Base-by-base conservation (phyloP, 805 yeast species). In the Candida silvicultrix region DNA sequence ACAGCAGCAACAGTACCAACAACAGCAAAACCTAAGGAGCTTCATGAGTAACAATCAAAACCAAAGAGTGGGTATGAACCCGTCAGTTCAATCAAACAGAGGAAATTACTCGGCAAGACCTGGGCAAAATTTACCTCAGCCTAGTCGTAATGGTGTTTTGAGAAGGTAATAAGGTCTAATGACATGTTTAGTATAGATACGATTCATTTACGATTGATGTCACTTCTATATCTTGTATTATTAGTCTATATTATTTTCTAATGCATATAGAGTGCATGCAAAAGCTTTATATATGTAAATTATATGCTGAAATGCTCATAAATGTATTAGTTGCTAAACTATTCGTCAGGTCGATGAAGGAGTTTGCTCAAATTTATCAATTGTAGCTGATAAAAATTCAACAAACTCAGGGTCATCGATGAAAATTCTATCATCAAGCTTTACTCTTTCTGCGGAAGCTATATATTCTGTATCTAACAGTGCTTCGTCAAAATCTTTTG, bases 111-210 rank as follows among this genome's bases (percentile, higher is more conserved):
- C 39, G 4, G 46, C 45, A 15, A 31, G 35, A 31, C 9, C 35
- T 11, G 18, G 35, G 5, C 35, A 11, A 2, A 28, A 41, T n/a
- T 36, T 48, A 12, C 59, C 60, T 25, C 49, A 45, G 20, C 62
- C 62, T 12, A 46, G 58, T 2, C 49, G 62, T 43, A 50, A 54
- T 40, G 62, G 62, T 36, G 46, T 45, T 16, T 40, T 58, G 45
- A 55, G 58, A 52, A 48, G 59, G 43, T 54, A 37, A 34, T 23
- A 5, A 32, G 8, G 20, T 32, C 19, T 4, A 32, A 18, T 34
- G 21, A 11, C 21, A 11, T 28, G 9, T 28, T 8, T 28, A 28
- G 12, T 28, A 28, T 28, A 28, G 31, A 10, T 28, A 28, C 31
- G 31, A 28, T 4, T 10, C 12, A 28, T 11, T 28, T 28, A 28